A percentile compares a stretch with the other conserved stretches of the same genome.
Evolutionary conservation across 768 basidiomycete genomes (phyloP).

Genomic region (Psilocybe cubensis): DNA sequence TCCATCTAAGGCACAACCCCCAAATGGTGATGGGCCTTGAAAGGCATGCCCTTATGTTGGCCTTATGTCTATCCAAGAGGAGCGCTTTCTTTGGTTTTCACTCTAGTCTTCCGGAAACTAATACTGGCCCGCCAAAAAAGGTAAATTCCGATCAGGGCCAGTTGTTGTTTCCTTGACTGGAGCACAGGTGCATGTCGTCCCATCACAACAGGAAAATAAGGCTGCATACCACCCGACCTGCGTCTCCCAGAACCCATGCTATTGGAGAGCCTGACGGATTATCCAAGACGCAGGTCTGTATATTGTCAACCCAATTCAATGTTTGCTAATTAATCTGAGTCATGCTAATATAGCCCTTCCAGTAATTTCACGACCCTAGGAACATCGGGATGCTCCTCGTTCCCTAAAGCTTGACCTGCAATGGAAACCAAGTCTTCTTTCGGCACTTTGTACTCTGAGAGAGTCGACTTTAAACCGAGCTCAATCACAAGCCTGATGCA

Average conservation of each 20-base stretch:
- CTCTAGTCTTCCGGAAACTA: too few species aligned
- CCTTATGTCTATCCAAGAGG: too few species aligned
- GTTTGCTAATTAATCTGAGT: neutral
- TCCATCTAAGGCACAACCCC: neutral
- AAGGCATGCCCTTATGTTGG: too few species aligned
- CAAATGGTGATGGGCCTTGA: neutral
- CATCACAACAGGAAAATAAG: too few species aligned
- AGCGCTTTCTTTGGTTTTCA: too few species aligned
- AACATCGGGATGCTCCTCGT: slow-evolving; percentile 39
- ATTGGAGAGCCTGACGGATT: too few species aligned
- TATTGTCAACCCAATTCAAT: neutral
- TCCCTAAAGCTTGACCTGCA: slow-evolving; percentile 51
- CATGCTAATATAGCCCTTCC: slow-evolving; percentile 27
- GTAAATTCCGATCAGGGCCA: too few species aligned
- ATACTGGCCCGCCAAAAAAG: too few species aligned
- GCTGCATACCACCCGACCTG: too few species aligned
- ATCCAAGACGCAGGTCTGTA: neutral
- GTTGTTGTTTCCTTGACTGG: too few species aligned
- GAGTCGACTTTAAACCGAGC: slow-evolving; percentile 61
- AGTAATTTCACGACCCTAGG: slow-evolving; percentile 52
- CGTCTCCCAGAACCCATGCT: too few species aligned
- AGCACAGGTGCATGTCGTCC: too few species aligned
- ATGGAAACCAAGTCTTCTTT: slow-evolving; percentile 54
- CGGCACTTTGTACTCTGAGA: slow-evolving; percentile 69
- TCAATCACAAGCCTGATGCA: slow-evolving; percentile 55